A percentile compares a stretch with the other conserved stretches of the same genome.
phyloP scores from a whole-genome alignment of 495 filamentous ascomycete genomes.

The Stereocaulon alpinum region DNA sequence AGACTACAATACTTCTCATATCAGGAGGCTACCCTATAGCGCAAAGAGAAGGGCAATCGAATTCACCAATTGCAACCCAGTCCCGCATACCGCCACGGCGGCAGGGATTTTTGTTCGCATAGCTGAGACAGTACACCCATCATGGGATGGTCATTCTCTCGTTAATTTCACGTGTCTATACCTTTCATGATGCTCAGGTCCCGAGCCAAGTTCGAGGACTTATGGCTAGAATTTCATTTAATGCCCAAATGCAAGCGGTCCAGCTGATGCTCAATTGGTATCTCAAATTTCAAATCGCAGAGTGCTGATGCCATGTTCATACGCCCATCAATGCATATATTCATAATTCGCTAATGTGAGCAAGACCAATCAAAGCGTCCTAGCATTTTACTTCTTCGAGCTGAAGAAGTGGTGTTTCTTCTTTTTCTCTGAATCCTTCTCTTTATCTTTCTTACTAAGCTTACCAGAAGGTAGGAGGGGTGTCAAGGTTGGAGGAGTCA shows the following conservation, averaged over 20 bases:
- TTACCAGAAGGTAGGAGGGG: constrained; percentile 12
- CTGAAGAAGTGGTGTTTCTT: constrained; percentile 74
- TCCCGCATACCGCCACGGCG: no score
- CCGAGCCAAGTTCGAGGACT: background rate
- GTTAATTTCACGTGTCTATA: no score
- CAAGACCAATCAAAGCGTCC: background rate
- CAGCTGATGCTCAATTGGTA: constrained; percentile 1
- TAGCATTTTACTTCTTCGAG: constrained; percentile 40
- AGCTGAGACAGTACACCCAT: no score
- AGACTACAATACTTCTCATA: no score
- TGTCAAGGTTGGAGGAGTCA: constrained; percentile 10
- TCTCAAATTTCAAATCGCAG: background rate
- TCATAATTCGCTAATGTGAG: background rate
- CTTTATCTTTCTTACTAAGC: constrained; percentile 40
- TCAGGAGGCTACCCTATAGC: no score
- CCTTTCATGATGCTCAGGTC: background rate
- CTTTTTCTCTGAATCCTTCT: constrained; percentile 45
- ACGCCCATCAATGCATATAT: background rate
- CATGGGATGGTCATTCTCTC: no score
- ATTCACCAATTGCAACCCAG: no score
- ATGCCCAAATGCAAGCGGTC: background rate
- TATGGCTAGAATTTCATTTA: background rate
- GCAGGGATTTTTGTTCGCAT: no score
- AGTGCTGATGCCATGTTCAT: background rate
- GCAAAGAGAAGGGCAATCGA: no score